Conservation (phyloP, 768 basidiomycete genomes). For the Termitomyces bulborhizus region DNA sequence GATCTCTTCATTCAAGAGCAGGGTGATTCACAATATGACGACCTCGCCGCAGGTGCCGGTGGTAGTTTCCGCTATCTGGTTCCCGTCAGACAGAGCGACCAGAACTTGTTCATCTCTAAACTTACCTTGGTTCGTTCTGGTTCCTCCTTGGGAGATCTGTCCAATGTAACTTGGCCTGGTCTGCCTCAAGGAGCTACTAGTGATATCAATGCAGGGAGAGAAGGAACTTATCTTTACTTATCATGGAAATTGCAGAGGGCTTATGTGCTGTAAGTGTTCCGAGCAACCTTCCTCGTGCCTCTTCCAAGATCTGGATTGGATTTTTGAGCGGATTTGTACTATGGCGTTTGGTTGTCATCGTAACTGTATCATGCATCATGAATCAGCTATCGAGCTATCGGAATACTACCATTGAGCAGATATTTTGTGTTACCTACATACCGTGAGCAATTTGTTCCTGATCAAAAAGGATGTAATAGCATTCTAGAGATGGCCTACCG, state of each 20-base stretch:
- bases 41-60: conserved; percentile 1
- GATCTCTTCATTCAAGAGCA: neutral
- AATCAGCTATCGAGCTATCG: no score
- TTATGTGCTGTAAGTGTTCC: neutral
- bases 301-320: no score
- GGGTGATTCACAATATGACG: neutral
- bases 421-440: no score
- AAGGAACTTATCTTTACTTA: neutral
- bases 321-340: no score
- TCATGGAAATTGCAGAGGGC: neutral
- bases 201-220: neutral
- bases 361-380: no score
- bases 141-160: neutral
- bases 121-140: neutral
- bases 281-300: no score
- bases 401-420: no score
- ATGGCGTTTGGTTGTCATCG: no score
- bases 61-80: conserved; percentile 4
- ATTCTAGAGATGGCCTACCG: no score
- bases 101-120: neutral
- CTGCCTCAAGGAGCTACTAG: neutral
- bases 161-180: neutral
- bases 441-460: no score
- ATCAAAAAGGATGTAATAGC: no score
- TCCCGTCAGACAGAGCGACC: neutral